Base-by-base conservation (phyloP, 2,329 filamentous ascomycete genomes). In the Daldinia sp. region DNA sequence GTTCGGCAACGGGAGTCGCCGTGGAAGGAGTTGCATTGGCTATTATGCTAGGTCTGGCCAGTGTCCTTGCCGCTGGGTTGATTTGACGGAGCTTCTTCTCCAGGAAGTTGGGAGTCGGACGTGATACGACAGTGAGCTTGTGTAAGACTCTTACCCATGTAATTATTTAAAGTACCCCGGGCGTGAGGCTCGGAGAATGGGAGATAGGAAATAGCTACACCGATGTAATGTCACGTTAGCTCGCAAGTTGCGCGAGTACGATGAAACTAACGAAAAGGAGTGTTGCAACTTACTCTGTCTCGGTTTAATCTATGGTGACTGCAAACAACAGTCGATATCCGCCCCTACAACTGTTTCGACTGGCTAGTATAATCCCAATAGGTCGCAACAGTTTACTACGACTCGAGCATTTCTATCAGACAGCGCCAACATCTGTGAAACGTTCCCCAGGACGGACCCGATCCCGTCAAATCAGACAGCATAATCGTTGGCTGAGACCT, bases 41-140 rank as follows among this genome's bases (percentile, higher is more conserved):
- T 15, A 73, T 74, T 13, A 72, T 77, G 6, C 75, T 77, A 15
- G 80, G 74, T 8, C 64, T 84, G 45, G 75, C 77, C 13, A 69
- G 76, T 58, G 69, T 71, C 3, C 79, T 82, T 58, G 76, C 73
- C 23, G 69, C 76, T 34, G 77, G 76, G 5, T 60, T 81, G 63
- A 74, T 74, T 39, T 37, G 78, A 52, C 81, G 71, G 75, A 9
- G 23, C n/a, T 30, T 45, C 11, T 11, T 25, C 45, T 58, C 30
- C 43, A 10, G 32, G 17, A 11, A 47, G 10, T 9, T 39, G 30
- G 17, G 11, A 23, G 39, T 32, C 45, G 32, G 32, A 35, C 49
- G 51, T 50, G 51, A 51, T 43, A 35, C 29, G 35, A 54, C 15
- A 34, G 19, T 52, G 39, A 47, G 15, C 25, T 45, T 51, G 32